A percentile compares a stretch with the other conserved stretches of the same genome.
Evolutionary conservation across 805 yeast species (phyloP).

Genomic region (Pichia kluyveri): DNA sequence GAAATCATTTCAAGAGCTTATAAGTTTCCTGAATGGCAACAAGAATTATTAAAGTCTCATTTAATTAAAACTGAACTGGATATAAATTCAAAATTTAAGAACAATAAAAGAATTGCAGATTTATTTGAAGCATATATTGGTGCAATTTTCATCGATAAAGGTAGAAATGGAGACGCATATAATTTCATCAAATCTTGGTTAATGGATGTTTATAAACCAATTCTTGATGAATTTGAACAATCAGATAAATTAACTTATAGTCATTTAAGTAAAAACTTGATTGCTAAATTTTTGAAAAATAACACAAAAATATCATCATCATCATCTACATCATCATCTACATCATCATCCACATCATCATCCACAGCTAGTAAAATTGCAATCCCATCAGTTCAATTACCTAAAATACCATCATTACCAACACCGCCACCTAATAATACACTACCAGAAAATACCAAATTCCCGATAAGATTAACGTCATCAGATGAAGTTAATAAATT

Average conservation of each 20-base stretch:
- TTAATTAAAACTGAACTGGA: constrained; percentile 5
- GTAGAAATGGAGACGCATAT: constrained; percentile 8
- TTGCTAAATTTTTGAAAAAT: background rate
- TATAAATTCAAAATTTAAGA: constrained; percentile 27
- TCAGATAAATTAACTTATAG: constrained; percentile 1
- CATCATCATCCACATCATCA: too few relatives aligned
- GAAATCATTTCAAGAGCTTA: constrained; percentile 63
- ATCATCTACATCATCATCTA: too few relatives aligned
- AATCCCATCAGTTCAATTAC: constrained; percentile 3
- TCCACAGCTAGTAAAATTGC: background rate
- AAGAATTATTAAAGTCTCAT: constrained; percentile 34
- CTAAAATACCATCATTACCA: background rate
- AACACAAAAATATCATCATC: too few relatives aligned
- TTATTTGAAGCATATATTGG: constrained; percentile 92
- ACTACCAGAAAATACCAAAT: constrained; percentile 15
- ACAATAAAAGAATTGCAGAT: constrained; percentile 73
- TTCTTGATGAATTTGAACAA: constrained; percentile 15
- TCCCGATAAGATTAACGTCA: constrained; percentile 1
- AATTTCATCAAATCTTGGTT: constrained; percentile 51
- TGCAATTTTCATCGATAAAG: constrained; percentile 55
- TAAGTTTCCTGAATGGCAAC: constrained; percentile 43
- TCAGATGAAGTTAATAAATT: constrained; percentile 39
- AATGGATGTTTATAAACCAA: constrained; percentile 21
- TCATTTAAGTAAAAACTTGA: constrained; percentile 4
- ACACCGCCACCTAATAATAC: background rate